A percentile compares a stretch with the other conserved stretches of the same genome.
Evolutionary conservation across 495 filamentous ascomycete genomes (phyloP).

Genomic region (Daldinia loculata): DNA sequence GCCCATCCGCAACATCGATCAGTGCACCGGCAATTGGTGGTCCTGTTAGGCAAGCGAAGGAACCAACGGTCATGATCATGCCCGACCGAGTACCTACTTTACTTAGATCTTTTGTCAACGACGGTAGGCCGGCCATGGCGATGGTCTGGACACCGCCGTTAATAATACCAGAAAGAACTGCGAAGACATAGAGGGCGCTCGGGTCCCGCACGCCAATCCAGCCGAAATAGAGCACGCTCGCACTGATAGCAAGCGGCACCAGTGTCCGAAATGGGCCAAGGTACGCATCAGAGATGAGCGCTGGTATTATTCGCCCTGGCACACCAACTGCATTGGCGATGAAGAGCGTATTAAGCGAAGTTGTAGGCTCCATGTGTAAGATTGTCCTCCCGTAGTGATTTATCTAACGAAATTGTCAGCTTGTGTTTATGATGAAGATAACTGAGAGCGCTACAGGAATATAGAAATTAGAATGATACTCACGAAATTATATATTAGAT

Average conservation of each 20-base stretch:
- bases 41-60: constrained; percentile 69
- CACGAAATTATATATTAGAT: constrained; percentile 53
- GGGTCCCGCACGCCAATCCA: constrained; percentile 64
- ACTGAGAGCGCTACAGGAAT: not conserved
- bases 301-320: constrained; percentile 70
- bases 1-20: constrained; percentile 50
- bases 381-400: constrained; percentile 60
- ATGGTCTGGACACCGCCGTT: constrained; percentile 72
- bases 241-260: constrained; percentile 57
- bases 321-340: constrained; percentile 73
- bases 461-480: not conserved
- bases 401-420: constrained; percentile 57
- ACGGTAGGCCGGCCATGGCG: constrained; percentile 65
- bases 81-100: constrained; percentile 72
- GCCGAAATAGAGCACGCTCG: constrained; percentile 42
- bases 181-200: constrained; percentile 63
- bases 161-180: constrained; percentile 68
- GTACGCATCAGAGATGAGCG: constrained; percentile 64
- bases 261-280: constrained; percentile 71
- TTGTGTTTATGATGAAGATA: constrained; percentile 44
- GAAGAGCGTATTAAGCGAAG: constrained; percentile 64
- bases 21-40: constrained; percentile 70
- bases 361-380: constrained; percentile 50
- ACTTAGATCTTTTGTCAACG: constrained; percentile 66
- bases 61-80: constrained; percentile 72